These are phyloP conservation scores for Cladophialophora bantiana DNA, from an alignment of 2,329 filamentous ascomycete genomes.

Conservation along the genomic window DNA sequence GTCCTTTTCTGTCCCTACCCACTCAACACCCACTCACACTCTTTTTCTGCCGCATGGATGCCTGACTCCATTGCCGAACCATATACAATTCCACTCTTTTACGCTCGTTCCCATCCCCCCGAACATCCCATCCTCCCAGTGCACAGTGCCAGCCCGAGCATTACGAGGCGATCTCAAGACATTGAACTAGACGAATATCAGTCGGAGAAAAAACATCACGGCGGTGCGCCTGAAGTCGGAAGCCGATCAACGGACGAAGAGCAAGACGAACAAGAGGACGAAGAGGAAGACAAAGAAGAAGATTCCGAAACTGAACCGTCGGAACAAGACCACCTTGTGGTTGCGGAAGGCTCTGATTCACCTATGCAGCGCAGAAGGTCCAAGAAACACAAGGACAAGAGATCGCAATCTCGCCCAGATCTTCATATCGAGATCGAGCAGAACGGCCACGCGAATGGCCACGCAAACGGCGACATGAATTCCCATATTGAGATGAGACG, in stretches of 20 bases:
- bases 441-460: conserved; percentile 44
- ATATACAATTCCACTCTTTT: conserved; percentile 36
- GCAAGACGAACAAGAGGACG: conserved; percentile 22
- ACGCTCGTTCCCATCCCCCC: conserved; percentile 29
- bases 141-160: conserved; percentile 16
- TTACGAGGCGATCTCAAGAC: conserved; percentile 14
- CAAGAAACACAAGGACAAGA: conserved; percentile 40
- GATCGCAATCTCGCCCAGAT: conserved; percentile 30
- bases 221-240: background rate
- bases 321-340: conserved; percentile 34
- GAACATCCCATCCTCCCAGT: conserved; percentile 32
- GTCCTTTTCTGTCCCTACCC: conserved; percentile 33
- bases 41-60: conserved; percentile 39
- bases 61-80: conserved; percentile 41
- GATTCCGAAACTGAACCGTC: conserved; percentile 32
- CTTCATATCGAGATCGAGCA: conserved; percentile 35
- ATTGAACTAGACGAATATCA: conserved; percentile 32
- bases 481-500: conserved; percentile 57
- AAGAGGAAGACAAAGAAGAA: conserved; percentile 26
- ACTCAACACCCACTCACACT: conserved; percentile 31
- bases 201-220: background rate
- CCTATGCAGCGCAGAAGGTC: conserved; percentile 43
- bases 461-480: conserved; percentile 51
- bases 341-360: conserved; percentile 25
- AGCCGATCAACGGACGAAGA: conserved; percentile 6